phyloP scores from a whole-genome alignment of 106 monocot species.

The Posidonia australis region DNA sequence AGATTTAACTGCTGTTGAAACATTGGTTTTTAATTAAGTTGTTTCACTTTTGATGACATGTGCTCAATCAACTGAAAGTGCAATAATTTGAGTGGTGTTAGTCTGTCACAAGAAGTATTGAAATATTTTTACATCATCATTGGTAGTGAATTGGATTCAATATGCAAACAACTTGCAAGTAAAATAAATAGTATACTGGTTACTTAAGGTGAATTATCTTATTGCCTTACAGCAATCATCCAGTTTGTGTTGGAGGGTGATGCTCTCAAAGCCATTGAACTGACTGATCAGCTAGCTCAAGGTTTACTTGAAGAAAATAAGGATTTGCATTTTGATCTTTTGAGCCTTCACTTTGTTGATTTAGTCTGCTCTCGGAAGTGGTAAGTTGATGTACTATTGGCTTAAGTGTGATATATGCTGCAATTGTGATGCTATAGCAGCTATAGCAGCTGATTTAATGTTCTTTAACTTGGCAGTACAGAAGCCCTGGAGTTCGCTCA shows the following conservation, averaged over 20 bases:
- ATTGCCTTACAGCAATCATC: slow-evolving; percentile 50
- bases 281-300: slow-evolving; percentile 67
- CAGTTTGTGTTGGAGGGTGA: slow-evolving; percentile 67
- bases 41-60: too few species aligned
- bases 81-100: too few species aligned
- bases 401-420: neutral
- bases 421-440: neutral
- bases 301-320: slow-evolving; percentile 73
- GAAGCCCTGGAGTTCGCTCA: slow-evolving; percentile 98
- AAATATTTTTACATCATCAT: too few species aligned
- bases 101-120: too few species aligned
- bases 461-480: slow-evolving; percentile 42
- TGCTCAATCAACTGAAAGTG: too few species aligned
- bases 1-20: too few species aligned
- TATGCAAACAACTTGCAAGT: too few species aligned
- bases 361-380: slow-evolving; percentile 59
- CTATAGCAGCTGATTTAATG: neutral
- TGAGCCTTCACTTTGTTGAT: slow-evolving; percentile 89
- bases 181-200: too few species aligned
- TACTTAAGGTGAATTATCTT: slow-evolving; percentile 7
- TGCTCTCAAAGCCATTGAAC: slow-evolving; percentile 76
- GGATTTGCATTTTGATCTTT: slow-evolving; percentile 87
- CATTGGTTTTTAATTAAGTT: too few species aligned
- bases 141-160: too few species aligned
- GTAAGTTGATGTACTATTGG: slow-evolving; percentile 17